Conservation (phyloP, 345 rosid genomes). For the Lumnitzera racemosa region DNA sequence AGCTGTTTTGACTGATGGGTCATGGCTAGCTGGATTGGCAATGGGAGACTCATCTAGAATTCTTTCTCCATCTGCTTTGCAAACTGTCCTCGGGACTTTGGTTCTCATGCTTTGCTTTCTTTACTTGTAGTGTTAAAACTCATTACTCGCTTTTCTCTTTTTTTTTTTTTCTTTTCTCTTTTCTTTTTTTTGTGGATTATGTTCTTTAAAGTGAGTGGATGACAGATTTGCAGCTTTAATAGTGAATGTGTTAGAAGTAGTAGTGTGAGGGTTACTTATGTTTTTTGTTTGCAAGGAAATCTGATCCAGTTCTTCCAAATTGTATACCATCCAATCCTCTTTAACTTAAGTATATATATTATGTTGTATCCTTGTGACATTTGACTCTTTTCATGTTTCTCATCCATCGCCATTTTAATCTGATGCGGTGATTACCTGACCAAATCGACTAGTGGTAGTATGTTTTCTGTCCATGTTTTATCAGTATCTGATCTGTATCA, state of each 20-base stretch:
- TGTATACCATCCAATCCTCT: too few species aligned
- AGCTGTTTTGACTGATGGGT: slow-evolving; percentile 62
- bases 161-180: too few species aligned
- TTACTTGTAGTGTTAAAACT: slow-evolving; percentile 18
- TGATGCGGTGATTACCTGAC: too few species aligned
- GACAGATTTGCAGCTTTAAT: slow-evolving; percentile 9
- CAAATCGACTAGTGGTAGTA: too few species aligned
- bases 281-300: not conserved
- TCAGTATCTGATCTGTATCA: too few species aligned
- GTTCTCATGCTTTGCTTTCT: slow-evolving; percentile 13
- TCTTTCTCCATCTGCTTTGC: slow-evolving; percentile 10
- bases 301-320: too few species aligned
- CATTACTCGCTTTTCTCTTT: not conserved
- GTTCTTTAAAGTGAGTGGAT: slow-evolving; percentile 21
- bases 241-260: not conserved
- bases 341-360: too few species aligned
- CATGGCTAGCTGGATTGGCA: slow-evolving; percentile 89
- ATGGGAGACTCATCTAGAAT: slow-evolving; percentile 61
- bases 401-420: too few species aligned
- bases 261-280: not conserved
- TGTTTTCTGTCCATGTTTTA: too few species aligned
- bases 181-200: slow-evolving; percentile 1
- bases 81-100: slow-evolving; percentile 4
- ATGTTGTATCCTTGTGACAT: too few species aligned
- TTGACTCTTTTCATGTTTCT: too few species aligned